Conservation (phyloP, 73 alveolate species). For the Paramecium sonneborni region DNA sequence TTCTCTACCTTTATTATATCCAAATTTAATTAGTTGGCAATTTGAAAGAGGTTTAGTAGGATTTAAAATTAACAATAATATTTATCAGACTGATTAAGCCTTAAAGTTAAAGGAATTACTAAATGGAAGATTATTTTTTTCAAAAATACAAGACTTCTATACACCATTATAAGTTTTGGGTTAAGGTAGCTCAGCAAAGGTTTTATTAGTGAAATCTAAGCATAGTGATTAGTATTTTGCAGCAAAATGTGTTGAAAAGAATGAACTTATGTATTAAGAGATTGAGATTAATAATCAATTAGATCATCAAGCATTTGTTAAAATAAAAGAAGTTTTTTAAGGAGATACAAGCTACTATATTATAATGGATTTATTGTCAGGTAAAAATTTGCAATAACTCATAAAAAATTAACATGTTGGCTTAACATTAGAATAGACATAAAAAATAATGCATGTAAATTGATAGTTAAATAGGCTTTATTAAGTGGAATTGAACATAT, state of each 20-base stretch:
- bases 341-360: constrained; percentile 61
- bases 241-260: constrained; percentile 62
- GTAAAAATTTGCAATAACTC: constrained; percentile 29
- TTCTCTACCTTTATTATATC: background rate
- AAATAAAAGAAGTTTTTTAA: constrained; percentile 59
- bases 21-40: constrained; percentile 35
- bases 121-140: constrained; percentile 20
- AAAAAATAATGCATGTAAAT: constrained; percentile 52
- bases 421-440: constrained; percentile 21
- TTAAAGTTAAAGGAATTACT: background rate
- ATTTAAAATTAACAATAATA: background rate
- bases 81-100: background rate
- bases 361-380: constrained; percentile 58
- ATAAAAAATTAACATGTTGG: constrained; percentile 47
- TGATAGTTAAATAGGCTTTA: constrained; percentile 46
- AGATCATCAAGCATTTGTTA: constrained; percentile 54
- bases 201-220: constrained; percentile 25
- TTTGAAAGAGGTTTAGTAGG: background rate
- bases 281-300: constrained; percentile 37
- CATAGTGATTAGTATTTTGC: constrained; percentile 50
- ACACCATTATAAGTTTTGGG: constrained; percentile 1
- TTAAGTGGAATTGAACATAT: constrained; percentile 58
- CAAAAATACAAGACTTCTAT: constrained; percentile 16
- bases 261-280: constrained; percentile 48
- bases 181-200: constrained; percentile 46